These are phyloP conservation scores for Corchorus capsularis DNA, from an alignment of 345 rosid genomes.

Conservation along the genomic window DNA sequence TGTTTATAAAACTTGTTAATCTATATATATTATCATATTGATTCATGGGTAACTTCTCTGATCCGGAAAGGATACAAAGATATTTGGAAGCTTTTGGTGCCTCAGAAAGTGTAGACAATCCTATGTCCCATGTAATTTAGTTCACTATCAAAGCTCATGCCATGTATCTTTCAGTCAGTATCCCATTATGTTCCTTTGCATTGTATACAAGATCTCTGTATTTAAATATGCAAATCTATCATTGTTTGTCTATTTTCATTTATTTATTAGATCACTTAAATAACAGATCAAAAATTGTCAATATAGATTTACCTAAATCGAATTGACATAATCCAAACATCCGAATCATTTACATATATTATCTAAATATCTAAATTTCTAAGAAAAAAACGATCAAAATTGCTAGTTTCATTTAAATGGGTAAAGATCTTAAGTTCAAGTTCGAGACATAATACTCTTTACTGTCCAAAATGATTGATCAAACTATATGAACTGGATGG, in stretches of 20 bases:
- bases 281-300: not conserved
- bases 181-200: conserved; percentile 28
- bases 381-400: not conserved
- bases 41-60: conserved; percentile 13
- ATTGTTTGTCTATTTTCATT: not conserved
- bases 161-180: conserved; percentile 38
- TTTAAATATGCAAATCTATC: conserved; percentile 28
- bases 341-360: no score
- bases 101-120: conserved; percentile 50
- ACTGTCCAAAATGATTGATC: not conserved
- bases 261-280: no score
- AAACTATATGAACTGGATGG: not conserved
- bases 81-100: conserved; percentile 35
- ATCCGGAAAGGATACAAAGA: conserved; percentile 8
- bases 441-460: not conserved
- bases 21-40: conserved; percentile 10
- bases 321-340: not conserved
- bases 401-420: not conserved
- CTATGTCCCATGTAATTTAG: conserved; percentile 26
- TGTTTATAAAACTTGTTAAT: not conserved
- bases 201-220: conserved; percentile 22
- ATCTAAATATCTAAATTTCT: not conserved
- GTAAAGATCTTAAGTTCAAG: not conserved
- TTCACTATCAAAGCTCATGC: conserved; percentile 38
- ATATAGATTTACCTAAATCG: not conserved